Conservation (phyloP, 495 filamentous ascomycete genomes). For the Penicillium cosmopolitanum region DNA sequence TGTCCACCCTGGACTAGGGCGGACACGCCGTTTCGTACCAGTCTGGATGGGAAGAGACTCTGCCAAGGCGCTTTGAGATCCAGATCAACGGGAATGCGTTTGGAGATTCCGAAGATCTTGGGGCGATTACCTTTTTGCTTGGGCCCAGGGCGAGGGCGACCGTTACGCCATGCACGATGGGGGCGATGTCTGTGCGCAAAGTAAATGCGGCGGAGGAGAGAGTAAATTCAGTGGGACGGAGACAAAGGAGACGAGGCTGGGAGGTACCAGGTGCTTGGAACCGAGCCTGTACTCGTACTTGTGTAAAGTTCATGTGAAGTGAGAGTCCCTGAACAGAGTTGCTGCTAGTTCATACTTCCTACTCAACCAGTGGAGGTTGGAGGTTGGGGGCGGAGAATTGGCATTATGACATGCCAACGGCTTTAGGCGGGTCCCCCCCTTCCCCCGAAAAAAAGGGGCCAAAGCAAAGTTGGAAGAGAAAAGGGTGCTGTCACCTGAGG, state of each 20-base stretch:
- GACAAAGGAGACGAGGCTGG: conserved; percentile 7
- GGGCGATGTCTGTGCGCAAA: conserved; percentile 26
- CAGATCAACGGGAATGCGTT: conserved; percentile 22
- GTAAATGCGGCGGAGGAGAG: not conserved
- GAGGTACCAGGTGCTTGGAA: conserved; percentile 17
- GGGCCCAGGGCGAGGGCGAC: conserved; percentile 20
- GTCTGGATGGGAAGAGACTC: not conserved
- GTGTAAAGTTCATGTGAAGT: no score
- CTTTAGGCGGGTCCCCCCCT: not conserved
- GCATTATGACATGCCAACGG: conserved; percentile 2
- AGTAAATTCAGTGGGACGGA: not conserved
- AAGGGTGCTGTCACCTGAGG: no score
- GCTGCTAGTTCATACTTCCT: no score
- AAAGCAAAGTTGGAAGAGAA: no score
- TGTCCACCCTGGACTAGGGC: conserved; percentile 1
- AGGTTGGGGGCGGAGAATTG: not conserved
- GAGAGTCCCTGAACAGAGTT: no score
- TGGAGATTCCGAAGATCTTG: conserved; percentile 26
- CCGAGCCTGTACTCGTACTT: not conserved
- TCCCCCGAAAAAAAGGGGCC: no score
- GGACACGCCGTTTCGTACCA: not conserved
- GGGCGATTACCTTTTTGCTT: conserved; percentile 24
- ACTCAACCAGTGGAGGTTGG: not conserved
- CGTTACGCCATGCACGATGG: conserved; percentile 30
- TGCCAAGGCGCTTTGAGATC: conserved; percentile 8